Percentiles rank a stretch among this genome's conserved stretches.
Conservation (phyloP, 345 rosid species). For the Citrus australasica region DNA sequence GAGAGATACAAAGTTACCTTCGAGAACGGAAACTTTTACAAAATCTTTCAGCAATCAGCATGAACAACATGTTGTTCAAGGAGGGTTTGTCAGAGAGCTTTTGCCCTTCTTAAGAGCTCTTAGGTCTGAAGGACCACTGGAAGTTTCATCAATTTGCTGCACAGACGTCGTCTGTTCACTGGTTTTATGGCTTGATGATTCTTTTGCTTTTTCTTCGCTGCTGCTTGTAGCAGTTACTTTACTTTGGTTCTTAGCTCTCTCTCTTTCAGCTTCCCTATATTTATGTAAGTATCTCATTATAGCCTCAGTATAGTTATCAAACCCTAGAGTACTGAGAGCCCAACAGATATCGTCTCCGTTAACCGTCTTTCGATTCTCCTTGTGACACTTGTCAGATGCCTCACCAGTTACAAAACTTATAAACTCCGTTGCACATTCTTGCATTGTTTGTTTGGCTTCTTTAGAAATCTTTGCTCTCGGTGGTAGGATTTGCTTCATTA, state of each 20-base stretch:
- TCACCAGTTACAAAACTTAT: slow-evolving; percentile 81
- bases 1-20: slow-evolving; percentile 13
- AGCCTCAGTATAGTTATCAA: slow-evolving; percentile 68
- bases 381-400: slow-evolving; percentile 80
- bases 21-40: slow-evolving; percentile 10
- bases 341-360: slow-evolving; percentile 84
- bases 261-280: slow-evolving; percentile 61
- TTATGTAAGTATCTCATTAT: slow-evolving; percentile 56
- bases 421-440: slow-evolving; percentile 86
- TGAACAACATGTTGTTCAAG: slow-evolving; percentile 3
- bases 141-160: slow-evolving; percentile 12
- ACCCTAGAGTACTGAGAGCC: slow-evolving; percentile 76
- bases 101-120: slow-evolving; percentile 53
- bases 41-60: background rate
- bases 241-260: slow-evolving; percentile 34
- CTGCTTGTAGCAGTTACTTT: slow-evolving; percentile 7
- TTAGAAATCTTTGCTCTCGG: slow-evolving; percentile 75
- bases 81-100: slow-evolving; percentile 26
- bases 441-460: slow-evolving; percentile 78
- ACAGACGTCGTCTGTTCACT: background rate
- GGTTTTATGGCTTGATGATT: slow-evolving; percentile 12
- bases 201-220: slow-evolving; percentile 30
- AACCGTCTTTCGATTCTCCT: slow-evolving; percentile 83
- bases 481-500: slow-evolving; percentile 77
- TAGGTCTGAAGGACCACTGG: slow-evolving; percentile 21